Percentiles rank a stretch among this genome's conserved stretches.
Evolutionary conservation across 2,329 filamentous ascomycete species (phyloP).

Genomic region (Fusarium abutilonis): DNA sequence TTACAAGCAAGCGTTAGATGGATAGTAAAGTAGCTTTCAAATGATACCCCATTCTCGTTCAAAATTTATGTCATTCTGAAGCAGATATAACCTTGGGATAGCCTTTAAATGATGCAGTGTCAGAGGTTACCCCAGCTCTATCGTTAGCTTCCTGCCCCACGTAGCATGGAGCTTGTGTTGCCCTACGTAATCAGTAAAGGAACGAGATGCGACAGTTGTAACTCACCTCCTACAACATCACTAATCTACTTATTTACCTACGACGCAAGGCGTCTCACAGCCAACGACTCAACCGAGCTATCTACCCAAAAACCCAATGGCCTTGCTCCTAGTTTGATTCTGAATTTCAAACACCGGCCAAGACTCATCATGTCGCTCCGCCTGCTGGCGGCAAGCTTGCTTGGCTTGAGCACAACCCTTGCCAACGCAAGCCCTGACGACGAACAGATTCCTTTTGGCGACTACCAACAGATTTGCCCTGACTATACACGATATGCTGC

Average conservation of each 20-base stretch:
- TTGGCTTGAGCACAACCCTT: slow-evolving; percentile 40
- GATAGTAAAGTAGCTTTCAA: slow-evolving; percentile 16
- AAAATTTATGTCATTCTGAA: not conserved
- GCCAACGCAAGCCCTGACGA: slow-evolving; percentile 32
- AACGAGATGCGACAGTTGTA: slow-evolving; percentile 24
- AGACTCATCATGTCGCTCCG: slow-evolving; percentile 42
- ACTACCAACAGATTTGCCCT: slow-evolving; percentile 50
- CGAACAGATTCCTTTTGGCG: slow-evolving; percentile 42
- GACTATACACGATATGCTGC: slow-evolving; percentile 55
- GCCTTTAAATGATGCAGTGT: no score
- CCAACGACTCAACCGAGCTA: not conserved
- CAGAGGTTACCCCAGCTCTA: slow-evolving; percentile 10
- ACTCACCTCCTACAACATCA: slow-evolving; percentile 10
- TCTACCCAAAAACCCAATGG: not conserved
- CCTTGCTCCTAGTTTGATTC: not conserved
- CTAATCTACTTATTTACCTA: not conserved
- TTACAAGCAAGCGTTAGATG: slow-evolving; percentile 9
- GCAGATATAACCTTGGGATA: no score
- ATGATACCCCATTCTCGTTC: slow-evolving; percentile 35
- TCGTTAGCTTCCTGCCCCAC: slow-evolving; percentile 16
- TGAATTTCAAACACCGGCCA: not conserved
- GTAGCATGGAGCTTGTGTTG: slow-evolving; percentile 3
- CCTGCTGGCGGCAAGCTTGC: slow-evolving; percentile 43
- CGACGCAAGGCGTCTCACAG: not conserved
- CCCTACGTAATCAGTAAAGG: slow-evolving; percentile 35